phyloP scores from a whole-genome alignment of 176 grass and related monocot genomes.

The Ensete ventricosum region DNA sequence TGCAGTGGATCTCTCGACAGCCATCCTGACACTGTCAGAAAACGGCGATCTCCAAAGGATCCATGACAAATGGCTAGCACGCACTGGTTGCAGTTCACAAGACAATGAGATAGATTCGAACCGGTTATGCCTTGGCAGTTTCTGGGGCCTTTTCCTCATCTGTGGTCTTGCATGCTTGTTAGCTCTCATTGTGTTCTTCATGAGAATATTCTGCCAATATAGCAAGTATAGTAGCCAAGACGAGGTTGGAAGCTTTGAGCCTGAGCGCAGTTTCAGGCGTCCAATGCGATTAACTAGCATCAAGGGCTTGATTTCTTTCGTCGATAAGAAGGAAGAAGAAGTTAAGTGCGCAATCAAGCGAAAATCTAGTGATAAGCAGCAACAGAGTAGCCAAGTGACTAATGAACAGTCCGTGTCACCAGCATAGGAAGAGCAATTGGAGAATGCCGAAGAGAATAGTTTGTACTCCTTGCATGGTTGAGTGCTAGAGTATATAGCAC shows the following conservation, averaged over 20 bases:
- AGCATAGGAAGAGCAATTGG: neutral
- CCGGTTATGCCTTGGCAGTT: slow-evolving; percentile 8
- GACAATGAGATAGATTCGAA: neutral
- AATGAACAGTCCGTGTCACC: slow-evolving; percentile 19
- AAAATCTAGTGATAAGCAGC: slow-evolving; percentile 41
- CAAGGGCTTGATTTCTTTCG: slow-evolving; percentile 53
- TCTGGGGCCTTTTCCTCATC: slow-evolving; percentile 21
- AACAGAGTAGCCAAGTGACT: slow-evolving; percentile 9
- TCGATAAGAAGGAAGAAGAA: slow-evolving; percentile 85
- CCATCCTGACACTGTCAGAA: slow-evolving; percentile 13
- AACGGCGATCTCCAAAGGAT: slow-evolving; percentile 20
- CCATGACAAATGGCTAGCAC: slow-evolving; percentile 12
- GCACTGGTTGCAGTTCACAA: neutral
- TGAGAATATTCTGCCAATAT: slow-evolving; percentile 14
- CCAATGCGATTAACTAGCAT: slow-evolving; percentile 42
- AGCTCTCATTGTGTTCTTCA: slow-evolving; percentile 19
- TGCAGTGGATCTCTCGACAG: slow-evolving; percentile 12
- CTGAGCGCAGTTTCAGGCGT: slow-evolving; percentile 27
- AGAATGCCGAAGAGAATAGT: neutral
- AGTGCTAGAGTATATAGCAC: neutral
- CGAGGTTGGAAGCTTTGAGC: slow-evolving; percentile 16
- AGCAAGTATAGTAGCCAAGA: slow-evolving; percentile 14
- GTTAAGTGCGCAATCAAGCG: slow-evolving; percentile 49
- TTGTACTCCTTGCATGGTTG: neutral
- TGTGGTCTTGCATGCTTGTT: slow-evolving; percentile 3